Percentiles rank a stretch among this genome's conserved stretches.
phyloP scores from a whole-genome alignment of 805 yeast species.

The Wickerhamomyces canadensis region DNA sequence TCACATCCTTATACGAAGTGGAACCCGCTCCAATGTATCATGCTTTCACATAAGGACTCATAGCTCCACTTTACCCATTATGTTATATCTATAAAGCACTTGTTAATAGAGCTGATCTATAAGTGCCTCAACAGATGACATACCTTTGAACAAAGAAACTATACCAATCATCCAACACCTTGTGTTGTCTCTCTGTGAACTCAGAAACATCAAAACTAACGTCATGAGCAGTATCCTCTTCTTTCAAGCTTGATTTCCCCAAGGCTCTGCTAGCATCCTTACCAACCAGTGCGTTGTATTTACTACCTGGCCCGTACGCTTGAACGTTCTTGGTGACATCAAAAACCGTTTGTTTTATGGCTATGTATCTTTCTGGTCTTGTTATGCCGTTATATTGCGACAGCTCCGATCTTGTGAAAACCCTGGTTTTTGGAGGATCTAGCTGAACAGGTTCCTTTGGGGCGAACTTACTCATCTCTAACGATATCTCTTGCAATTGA shows the following conservation, averaged over 20 bases:
- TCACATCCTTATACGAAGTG: too few species aligned
- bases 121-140: background rate
- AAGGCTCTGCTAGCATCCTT: conserved; percentile 73
- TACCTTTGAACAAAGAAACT: conserved; percentile 52
- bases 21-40: too few species aligned
- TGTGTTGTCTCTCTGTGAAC: conserved; percentile 53
- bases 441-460: conserved; percentile 51
- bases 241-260: conserved; percentile 60
- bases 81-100: background rate
- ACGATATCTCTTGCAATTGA: too few species aligned
- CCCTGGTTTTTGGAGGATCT: conserved; percentile 44
- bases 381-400: conserved; percentile 40
- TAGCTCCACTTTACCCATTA: background rate
- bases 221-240: conserved; percentile 39
- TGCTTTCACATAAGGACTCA: too few species aligned
- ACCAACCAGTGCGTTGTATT: conserved; percentile 69
- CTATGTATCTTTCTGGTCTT: conserved; percentile 54
- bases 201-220: conserved; percentile 45
- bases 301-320: conserved; percentile 73
- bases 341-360: conserved; percentile 69
- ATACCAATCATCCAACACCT: conserved; percentile 70
- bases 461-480: conserved; percentile 32
- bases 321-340: conserved; percentile 65
- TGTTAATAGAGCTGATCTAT: background rate
- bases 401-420: conserved; percentile 38